These are phyloP conservation scores for Boletus fagicola DNA, from an alignment of 768 basidiomycete genomes.

Conservation along the genomic window DNA sequence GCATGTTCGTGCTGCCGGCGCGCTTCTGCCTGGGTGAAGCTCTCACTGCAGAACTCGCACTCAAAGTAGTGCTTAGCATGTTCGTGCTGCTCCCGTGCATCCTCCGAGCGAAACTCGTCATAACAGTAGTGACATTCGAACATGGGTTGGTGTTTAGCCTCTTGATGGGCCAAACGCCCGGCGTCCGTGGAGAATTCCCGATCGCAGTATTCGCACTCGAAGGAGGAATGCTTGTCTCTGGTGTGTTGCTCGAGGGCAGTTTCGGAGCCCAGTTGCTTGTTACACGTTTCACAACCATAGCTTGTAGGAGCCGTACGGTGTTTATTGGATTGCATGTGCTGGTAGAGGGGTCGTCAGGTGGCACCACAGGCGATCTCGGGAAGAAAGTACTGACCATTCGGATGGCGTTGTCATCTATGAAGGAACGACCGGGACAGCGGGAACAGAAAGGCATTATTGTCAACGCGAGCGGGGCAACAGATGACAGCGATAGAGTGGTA, in stretches of 20 bases:
- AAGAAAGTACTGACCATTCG: conserved; percentile 15
- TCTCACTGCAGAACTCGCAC: not conserved
- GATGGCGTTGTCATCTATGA: conserved; percentile 10
- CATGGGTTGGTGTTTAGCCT: conserved; percentile 3
- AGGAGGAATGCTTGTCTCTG: conserved; percentile 6
- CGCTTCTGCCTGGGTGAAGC: not conserved
- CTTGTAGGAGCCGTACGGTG: not conserved
- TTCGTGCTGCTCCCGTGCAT: conserved; percentile 13
- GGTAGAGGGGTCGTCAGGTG: not conserved
- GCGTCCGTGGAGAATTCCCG: conserved; percentile 4
- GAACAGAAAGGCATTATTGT: conserved; percentile 20
- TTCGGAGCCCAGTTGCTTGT: conserved; percentile 1
- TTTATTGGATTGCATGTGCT: conserved; percentile 16
- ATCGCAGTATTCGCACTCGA: conserved; percentile 21
- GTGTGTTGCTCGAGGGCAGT: conserved; percentile 18
- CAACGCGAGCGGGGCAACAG: not conserved
- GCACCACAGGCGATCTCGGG: not conserved
- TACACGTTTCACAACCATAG: conserved; percentile 8
- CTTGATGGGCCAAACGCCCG: conserved; percentile 12
- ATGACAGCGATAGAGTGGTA: no score
- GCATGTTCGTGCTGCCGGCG: conserved; percentile 1
- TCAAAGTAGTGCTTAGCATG: conserved; percentile 3
- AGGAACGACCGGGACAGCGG: conserved; percentile 19
- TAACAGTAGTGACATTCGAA: conserved; percentile 14
- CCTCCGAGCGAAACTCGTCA: conserved; percentile 1